Percentiles rank a stretch among this genome's conserved stretches.
phyloP scores from a whole-genome alignment of 2,329 filamentous ascomycete genomes.

The Aspergillaceae sp. region DNA sequence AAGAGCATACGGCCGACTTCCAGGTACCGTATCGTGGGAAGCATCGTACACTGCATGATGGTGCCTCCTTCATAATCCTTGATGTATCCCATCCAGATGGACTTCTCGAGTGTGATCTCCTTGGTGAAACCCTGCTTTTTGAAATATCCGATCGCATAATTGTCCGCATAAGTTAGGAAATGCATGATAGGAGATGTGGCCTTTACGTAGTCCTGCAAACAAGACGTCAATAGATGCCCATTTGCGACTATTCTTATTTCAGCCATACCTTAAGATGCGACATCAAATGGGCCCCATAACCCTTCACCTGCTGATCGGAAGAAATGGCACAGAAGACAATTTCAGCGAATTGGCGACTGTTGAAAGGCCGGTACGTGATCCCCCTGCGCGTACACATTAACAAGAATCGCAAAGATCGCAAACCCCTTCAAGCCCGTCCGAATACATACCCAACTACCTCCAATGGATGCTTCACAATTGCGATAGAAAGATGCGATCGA shows the following conservation, averaged over 20 bases:
- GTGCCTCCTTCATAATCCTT: slow-evolving; percentile 99
- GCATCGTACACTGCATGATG: slow-evolving; percentile 98
- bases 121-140: slow-evolving; percentile 99
- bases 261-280: slow-evolving; percentile 69
- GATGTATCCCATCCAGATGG: slow-evolving; percentile 98
- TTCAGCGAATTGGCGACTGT: slow-evolving; percentile 84
- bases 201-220: slow-evolving; percentile 72
- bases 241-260: not conserved
- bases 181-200: slow-evolving; percentile 96
- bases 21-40: slow-evolving; percentile 87
- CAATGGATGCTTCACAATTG: slow-evolving; percentile 91
- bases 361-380: slow-evolving; percentile 93
- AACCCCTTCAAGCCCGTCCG: not conserved
- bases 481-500: slow-evolving; percentile 88
- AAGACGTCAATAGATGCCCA: slow-evolving; percentile 2
- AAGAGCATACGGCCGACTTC: slow-evolving; percentile 88
- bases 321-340: slow-evolving; percentile 98
- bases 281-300: slow-evolving; percentile 96
- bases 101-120: slow-evolving; percentile 84
- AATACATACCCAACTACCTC: slow-evolving; percentile 64
- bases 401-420: slow-evolving; percentile 1
- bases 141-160: slow-evolving; percentile 98
- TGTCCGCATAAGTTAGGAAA: slow-evolving; percentile 96
- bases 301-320: slow-evolving; percentile 96
- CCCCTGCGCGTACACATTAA: slow-evolving; percentile 49